A percentile compares a stretch with the other conserved stretches of the same genome.
These are phyloP conservation scores for Cerrena zonata DNA, from an alignment of 1,284 basidiomycete species.

Conservation along the genomic window DNA sequence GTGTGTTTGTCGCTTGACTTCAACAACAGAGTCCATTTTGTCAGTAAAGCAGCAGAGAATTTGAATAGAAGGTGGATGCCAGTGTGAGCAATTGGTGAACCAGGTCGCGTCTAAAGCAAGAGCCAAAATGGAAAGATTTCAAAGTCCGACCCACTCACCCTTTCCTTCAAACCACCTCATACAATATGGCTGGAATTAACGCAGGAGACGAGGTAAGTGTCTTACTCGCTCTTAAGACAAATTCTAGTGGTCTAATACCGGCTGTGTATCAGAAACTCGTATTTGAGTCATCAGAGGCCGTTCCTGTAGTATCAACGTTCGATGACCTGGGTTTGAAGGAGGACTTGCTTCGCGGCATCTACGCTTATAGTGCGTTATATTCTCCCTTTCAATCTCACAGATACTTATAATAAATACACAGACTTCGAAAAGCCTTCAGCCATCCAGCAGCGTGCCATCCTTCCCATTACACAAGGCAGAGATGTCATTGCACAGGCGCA, in stretches of 20 bases:
- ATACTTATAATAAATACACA: constrained; percentile 27
- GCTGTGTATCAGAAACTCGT: constrained; percentile 57
- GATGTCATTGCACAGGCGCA: constrained; percentile 99
- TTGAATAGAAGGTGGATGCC: constrained; percentile 11
- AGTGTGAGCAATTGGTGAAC: constrained; percentile 5
- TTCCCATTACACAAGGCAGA: constrained; percentile 89
- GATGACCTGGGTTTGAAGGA: constrained; percentile 94
- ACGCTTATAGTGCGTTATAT: constrained; percentile 85
- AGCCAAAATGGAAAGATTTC: constrained; percentile 28
- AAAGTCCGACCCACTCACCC: constrained; percentile 50
- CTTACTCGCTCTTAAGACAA: background rate
- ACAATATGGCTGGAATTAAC: constrained; percentile 74
- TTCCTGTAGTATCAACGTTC: constrained; percentile 81
- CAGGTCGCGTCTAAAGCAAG: constrained; percentile 1
- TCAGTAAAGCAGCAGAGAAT: background rate
- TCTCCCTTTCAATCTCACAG: constrained; percentile 8
- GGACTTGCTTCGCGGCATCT: constrained; percentile 93
- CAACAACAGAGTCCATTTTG: constrained; percentile 84
- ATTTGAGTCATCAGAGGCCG: constrained; percentile 95
- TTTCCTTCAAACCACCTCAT: constrained; percentile 26
- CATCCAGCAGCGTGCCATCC: constrained; percentile 96
- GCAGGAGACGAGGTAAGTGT: constrained; percentile 65
- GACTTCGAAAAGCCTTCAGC: constrained; percentile 99
- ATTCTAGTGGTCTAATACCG: constrained; percentile 4
- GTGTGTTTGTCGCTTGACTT: constrained; percentile 88